phyloP scores from a whole-genome alignment of 1,284 basidiomycete species.

The Ceratobasidium papillatum region DNA sequence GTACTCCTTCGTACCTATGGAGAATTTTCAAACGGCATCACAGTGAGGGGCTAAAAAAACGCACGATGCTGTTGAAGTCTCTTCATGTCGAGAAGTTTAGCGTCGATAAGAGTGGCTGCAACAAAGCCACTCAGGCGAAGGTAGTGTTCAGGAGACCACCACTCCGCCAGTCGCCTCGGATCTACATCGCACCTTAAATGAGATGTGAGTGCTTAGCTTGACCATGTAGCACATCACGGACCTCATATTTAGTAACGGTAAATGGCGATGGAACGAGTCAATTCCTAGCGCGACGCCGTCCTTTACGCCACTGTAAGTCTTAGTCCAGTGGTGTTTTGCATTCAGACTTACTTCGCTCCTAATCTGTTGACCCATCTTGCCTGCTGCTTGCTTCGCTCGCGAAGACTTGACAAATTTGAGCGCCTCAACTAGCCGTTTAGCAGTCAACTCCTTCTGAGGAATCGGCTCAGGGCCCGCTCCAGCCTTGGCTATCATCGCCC shows the following conservation, averaged over 20 bases:
- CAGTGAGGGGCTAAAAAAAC: slow-evolving; percentile 46
- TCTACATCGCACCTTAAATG: slow-evolving; percentile 62
- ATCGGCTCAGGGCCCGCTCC: slow-evolving; percentile 71
- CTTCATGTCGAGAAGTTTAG: slow-evolving; percentile 56
- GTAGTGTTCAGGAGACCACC: slow-evolving; percentile 66
- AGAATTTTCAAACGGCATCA: neutral
- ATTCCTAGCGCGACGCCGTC: slow-evolving; percentile 62
- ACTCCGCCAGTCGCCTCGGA: slow-evolving; percentile 60
- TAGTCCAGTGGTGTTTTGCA: neutral
- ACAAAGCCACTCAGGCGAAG: slow-evolving; percentile 64
- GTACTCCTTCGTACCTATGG: slow-evolving; percentile 64
- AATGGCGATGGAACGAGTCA: slow-evolving; percentile 67
- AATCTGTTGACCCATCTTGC: slow-evolving; percentile 62
- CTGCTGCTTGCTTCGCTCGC: slow-evolving; percentile 59
- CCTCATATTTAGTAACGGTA: slow-evolving; percentile 69
- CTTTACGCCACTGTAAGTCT: slow-evolving; percentile 48
- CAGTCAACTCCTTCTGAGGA: slow-evolving; percentile 61
- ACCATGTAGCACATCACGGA: slow-evolving; percentile 41
- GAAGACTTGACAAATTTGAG: slow-evolving; percentile 61
- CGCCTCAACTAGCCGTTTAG: slow-evolving; percentile 63
- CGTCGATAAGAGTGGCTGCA: slow-evolving; percentile 61
- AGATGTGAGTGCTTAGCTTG: neutral
- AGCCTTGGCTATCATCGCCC: slow-evolving; percentile 67
- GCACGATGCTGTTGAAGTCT: slow-evolving; percentile 61
- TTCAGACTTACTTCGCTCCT: slow-evolving; percentile 57